phyloP scores from a whole-genome alignment of 352 stramenopile genomes.

The Phytophthora megakarya region DNA sequence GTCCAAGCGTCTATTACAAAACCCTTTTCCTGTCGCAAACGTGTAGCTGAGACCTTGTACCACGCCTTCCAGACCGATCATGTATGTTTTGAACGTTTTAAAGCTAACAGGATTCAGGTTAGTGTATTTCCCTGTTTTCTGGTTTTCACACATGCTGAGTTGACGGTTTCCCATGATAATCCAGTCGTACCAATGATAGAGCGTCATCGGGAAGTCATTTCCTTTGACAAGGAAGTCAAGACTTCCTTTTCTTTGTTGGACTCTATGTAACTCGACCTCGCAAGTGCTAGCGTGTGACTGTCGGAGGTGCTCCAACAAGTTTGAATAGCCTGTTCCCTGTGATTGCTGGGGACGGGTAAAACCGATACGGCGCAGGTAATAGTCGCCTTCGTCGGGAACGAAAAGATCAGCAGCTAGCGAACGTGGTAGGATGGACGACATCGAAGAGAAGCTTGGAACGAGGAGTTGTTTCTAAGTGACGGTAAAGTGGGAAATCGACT shows the following conservation, averaged over 20 bases:
- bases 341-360: constrained; percentile 12
- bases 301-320: constrained; percentile 7
- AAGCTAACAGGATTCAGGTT: no score
- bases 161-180: constrained; percentile 21
- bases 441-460: not conserved
- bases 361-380: constrained; percentile 12
- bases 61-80: no score
- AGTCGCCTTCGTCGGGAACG: constrained; percentile 5
- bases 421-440: not conserved
- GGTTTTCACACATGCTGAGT: constrained; percentile 24
- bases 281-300: not conserved
- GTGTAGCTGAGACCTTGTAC: not conserved
- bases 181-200: constrained; percentile 27
- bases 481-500: no score
- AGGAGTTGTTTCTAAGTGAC: no score
- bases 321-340: constrained; percentile 5
- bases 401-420: constrained; percentile 4
- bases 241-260: constrained; percentile 6
- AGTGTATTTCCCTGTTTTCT: not conserved
- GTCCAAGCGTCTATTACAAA: constrained; percentile 31
- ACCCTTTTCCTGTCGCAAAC: constrained; percentile 3
- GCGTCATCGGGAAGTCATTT: constrained; percentile 3
- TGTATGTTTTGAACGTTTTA: no score
- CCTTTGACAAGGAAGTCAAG: constrained; percentile 8
- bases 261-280: constrained; percentile 6